Evolutionary conservation across 768 basidiomycete species (phyloP), one percentile per base, ranked within the genome.

Genomic region (Cystobasidium ongulense): DNA sequence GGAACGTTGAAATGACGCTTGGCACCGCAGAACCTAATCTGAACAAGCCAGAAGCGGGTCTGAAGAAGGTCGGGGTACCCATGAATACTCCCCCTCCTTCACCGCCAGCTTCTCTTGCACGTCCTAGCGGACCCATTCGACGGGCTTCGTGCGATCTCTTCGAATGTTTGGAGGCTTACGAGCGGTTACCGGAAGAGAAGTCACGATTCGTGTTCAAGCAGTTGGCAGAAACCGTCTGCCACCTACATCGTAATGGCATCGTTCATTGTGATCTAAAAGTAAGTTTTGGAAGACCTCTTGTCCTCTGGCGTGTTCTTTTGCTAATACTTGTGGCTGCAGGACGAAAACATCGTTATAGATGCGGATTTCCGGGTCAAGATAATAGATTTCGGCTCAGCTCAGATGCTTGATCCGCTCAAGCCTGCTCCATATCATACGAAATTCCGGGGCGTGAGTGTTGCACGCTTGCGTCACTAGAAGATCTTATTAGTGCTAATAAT

Each of bases 371-470:
- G 91, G 88, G 89, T 95, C 78, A 97, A 97, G 80, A 85, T 97
- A 63, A 93, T 97, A 78, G 94, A 97, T 82, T 97, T 97, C 80
- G 94, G 94, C 59, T 91, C 90, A 76, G 91, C 92, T 31, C 88
- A 89, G 31, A 85, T 89, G 73, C 86, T 86, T 63, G 87, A 92
- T 79, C 86, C 87, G 4, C 79, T 81, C 4, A 80, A 85, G 70
- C 84, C 88, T 1, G 85, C 86, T 13, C 89, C 90, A 0, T 86
- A 84, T 70, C 89, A 92, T 82, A 85, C 84, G 36, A 84, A 88
- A 46, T 96, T 95, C 78, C 78, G 80, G 62, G 83, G 83, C 0
- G 67, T 70, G 27, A 8, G 67, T 57, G 25, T n/a, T 35, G 82
- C 81, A 78, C 65, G 80, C 81, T 57, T 72, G 76, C 11, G 54